Conservation (phyloP, 495 filamentous ascomycete genomes). For the Penicillium verhagenii region DNA sequence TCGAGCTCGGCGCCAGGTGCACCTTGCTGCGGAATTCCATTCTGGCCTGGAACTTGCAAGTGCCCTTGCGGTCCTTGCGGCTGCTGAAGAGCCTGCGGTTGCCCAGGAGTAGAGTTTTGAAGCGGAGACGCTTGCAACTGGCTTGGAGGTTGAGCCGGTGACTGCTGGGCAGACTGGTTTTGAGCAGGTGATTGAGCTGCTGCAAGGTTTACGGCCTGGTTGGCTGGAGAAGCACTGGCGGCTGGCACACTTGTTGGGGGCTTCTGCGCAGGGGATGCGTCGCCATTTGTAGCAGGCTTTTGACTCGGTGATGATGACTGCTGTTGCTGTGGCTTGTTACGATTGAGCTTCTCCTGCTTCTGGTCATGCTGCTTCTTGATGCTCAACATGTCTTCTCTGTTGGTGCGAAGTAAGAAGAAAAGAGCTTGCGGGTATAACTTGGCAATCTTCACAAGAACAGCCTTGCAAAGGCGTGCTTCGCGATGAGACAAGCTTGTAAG, state of each 20-base stretch:
- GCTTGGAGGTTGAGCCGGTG: conserved; percentile 23
- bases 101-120: conserved; percentile 29
- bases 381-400: conserved; percentile 86
- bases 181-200: conserved; percentile 32
- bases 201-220: conserved; percentile 33
- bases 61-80: conserved; percentile 28
- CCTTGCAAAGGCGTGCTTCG: conserved; percentile 81
- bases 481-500: conserved; percentile 84
- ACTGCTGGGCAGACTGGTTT: conserved; percentile 30
- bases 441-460: conserved; percentile 86
- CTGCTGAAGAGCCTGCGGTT: conserved; percentile 12
- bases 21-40: conserved; percentile 20
- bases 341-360: conserved; percentile 65
- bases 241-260: conserved; percentile 32
- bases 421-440: conserved; percentile 92
- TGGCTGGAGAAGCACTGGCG: conserved; percentile 28
- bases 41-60: conserved; percentile 44
- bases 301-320: conserved; percentile 47
- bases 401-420: conserved; percentile 91
- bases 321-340: conserved; percentile 37
- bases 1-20: conserved; percentile 25
- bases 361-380: conserved; percentile 86
- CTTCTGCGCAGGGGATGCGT: conserved; percentile 43
- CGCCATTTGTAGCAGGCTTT: conserved; percentile 55
- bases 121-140: conserved; percentile 26